phyloP scores from a whole-genome alignment of 2,329 filamentous ascomycete genomes.

The Arthroderma uncinatum region DNA sequence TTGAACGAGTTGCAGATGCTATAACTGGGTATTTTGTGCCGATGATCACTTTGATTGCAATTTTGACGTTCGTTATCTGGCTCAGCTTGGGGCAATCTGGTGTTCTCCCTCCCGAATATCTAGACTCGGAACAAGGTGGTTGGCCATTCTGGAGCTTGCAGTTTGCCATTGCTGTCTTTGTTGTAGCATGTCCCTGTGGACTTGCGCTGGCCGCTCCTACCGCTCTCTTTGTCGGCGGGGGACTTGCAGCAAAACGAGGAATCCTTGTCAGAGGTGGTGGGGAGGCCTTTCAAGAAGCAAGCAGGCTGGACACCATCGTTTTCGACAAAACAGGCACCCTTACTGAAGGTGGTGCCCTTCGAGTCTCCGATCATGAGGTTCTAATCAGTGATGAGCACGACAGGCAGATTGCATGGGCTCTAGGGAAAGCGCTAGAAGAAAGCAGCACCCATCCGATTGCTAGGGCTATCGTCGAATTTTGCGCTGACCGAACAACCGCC shows the following conservation, averaged over 20 bases:
- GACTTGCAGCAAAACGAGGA: constrained; percentile 65
- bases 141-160: constrained; percentile 47
- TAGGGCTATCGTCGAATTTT: constrained; percentile 43
- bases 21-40: constrained; percentile 42
- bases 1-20: constrained; percentile 38
- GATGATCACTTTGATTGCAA: constrained; percentile 38
- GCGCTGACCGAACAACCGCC: constrained; percentile 23
- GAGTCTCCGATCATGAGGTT: constrained; percentile 42
- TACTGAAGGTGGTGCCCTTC: constrained; percentile 52
- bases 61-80: constrained; percentile 39
- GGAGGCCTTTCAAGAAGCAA: constrained; percentile 76
- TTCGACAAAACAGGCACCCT: constrained; percentile 86
- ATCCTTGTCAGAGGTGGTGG: constrained; percentile 76
- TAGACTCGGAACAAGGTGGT: constrained; percentile 37
- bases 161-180: constrained; percentile 72
- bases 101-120: constrained; percentile 39
- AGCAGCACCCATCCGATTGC: constrained; percentile 51
- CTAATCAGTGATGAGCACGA: constrained; percentile 26
- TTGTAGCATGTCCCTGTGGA: constrained; percentile 76
- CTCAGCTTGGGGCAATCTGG: constrained; percentile 36
- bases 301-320: constrained; percentile 63
- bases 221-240: constrained; percentile 72
- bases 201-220: constrained; percentile 77
- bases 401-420: constrained; percentile 33
- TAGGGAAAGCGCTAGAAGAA: constrained; percentile 44